Evolutionary conservation across 371 early-diverging fungal genomes (phyloP), one percentile per base, ranked within the genome.

Genomic region (Rhizopus arrhizus): DNA sequence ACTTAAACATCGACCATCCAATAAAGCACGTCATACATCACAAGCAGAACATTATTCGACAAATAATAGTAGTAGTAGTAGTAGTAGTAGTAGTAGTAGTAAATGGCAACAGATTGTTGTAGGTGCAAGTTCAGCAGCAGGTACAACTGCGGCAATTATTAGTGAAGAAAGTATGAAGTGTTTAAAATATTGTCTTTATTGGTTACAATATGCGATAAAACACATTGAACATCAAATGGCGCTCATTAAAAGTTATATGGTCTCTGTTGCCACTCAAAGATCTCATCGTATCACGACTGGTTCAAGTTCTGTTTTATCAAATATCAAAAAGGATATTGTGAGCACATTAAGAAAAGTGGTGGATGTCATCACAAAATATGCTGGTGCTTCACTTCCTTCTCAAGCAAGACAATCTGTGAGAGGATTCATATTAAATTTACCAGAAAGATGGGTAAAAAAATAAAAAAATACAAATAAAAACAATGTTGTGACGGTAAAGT

Each of bases 341-440:
- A 84, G 88, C 38, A 94, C 94, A 0, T 75, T 97, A 31, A 83
- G 93, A 48, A 87, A 87, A 53, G 97, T 94, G 0, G 92, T 97
- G 4, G 91, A 89, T 15, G 86, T 96, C 22, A 82, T 97, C 53
- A 90, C 89, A 45, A 83, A 87, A 59, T 93, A 96, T 67, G 95
- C 96, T 5, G 88, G 91, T n/a, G 75, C 86, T 5, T 89, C 90
- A 53, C 72, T 96, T 35, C 93, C 95, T 3, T 88, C 85, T n/a
- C 90, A 90, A 43, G 92, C 95, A n/a, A 82, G 90, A 60, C 71
- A 82, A 54, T 84, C 81, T 29, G 95, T 97, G 4, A 85, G 94
- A 15, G 85, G 82, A n/a, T 89, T 95, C 60, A 94, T 97, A 48
- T 73, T 96, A 22, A 80, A 82, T 11, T 77, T 97, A 59, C 97